Base-by-base conservation (phyloP, 176 grass and related monocot genomes). In the Zea luxurians region DNA sequence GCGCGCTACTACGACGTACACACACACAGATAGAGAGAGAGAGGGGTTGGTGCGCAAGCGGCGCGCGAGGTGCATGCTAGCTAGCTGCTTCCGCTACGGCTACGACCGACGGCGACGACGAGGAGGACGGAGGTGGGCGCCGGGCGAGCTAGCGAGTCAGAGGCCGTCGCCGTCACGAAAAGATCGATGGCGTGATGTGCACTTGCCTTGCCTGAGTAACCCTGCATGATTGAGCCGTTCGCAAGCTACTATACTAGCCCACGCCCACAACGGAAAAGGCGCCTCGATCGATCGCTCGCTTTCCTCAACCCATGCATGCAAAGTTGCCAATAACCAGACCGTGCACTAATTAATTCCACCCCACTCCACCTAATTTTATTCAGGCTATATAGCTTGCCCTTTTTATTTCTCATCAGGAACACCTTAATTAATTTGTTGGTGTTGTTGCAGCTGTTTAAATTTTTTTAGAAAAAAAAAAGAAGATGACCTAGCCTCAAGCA, bases 221-320 rank as follows among this genome's bases (percentile, higher is more conserved):
- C 54, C 54, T 77, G 84, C 76, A 90, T 91, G 80, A 90, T 90
- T 87, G 81, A 81, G 66, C n/a, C 18, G 42, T 61, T 77, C 48
- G 59, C 71, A 0, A 27, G 27, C 27, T 27, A 27, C 27, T 27
- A 27, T 27, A 27, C 27, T 69, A 70, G 68, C 64, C 45, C 45
- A 54, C 52, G 52, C 52, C 52, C 52, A 55, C 52, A 75, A 78
- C 75, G 75, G 75, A 65, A 61, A 71, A 78, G 53, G 47, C 47
- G 10, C 47, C 47, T 48, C 2, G 10, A 27, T 27, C 46, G 2
- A 2, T 48, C 60, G 79, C 27, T 27, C 27, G 27, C 27, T 27
- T 46, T 63, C 64, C 48, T 41, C 66, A 77, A 76, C 71, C 78
- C 87, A 82, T 89, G 87, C 87, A 82, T 89, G 87, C 87, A 89